Conservation (phyloP, 495 filamentous ascomycete genomes). For the Astrothelium subdiscretum region DNA sequence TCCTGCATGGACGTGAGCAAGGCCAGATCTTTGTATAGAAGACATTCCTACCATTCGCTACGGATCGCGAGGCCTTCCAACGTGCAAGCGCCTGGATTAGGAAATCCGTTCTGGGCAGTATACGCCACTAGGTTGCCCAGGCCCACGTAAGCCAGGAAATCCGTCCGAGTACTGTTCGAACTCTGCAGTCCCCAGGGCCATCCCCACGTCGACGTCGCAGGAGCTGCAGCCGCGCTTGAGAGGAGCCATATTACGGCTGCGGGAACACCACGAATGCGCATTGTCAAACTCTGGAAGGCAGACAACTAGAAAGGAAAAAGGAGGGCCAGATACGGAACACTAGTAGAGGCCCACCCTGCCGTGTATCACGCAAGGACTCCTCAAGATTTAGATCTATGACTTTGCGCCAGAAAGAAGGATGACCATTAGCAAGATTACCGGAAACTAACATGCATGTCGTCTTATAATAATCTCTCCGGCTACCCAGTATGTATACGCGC, state of each 20-base stretch:
- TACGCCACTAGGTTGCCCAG: conserved; percentile 19
- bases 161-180: conserved; percentile 2
- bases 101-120: conserved; percentile 14
- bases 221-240: not conserved
- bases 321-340: not conserved
- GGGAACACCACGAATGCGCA: not conserved
- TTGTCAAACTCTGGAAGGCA: not conserved
- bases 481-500: too few species aligned
- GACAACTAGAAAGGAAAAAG: not conserved
- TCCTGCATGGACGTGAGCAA: not conserved
- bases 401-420: not conserved
- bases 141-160: conserved; percentile 17
- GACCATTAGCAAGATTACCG: too few species aligned
- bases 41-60: conserved; percentile 23
- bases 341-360: not conserved
- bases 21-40: not conserved
- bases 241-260: not conserved
- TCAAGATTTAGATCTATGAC: not conserved
- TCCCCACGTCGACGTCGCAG: not conserved
- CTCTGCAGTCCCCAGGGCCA: conserved; percentile 1
- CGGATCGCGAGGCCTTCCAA: conserved; percentile 24
- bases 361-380: not conserved
- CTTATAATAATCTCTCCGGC: too few species aligned
- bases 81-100: conserved; percentile 18
- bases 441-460: too few species aligned